Conservation (phyloP, 495 filamentous ascomycete species). For the Lasiosphaeris hirsuta region DNA sequence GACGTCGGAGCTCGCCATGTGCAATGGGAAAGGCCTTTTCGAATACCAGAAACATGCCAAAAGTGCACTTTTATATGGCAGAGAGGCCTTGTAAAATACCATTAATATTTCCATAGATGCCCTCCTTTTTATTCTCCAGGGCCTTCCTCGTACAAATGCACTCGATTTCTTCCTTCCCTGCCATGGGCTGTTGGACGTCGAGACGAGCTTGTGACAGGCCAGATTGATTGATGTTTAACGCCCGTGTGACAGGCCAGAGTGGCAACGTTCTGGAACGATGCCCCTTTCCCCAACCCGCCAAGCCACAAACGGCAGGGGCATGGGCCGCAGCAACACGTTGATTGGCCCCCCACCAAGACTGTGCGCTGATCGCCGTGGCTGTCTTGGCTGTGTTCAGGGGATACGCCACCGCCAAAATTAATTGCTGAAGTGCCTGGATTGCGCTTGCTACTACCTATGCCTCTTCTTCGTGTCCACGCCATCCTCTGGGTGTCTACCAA, state of each 20-base stretch:
- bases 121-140: too few relatives aligned
- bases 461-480: not conserved
- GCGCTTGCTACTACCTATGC: too few relatives aligned
- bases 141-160: too few relatives aligned
- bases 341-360: not conserved
- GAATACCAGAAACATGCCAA: too few relatives aligned
- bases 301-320: not conserved
- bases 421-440: not conserved
- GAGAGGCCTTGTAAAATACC: too few relatives aligned
- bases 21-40: too few relatives aligned
- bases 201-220: too few relatives aligned
- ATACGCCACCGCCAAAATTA: not conserved
- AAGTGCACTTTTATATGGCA: too few relatives aligned
- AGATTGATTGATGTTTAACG: not conserved
- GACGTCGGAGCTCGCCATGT: too few relatives aligned
- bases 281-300: slow-evolving; percentile 1
- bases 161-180: too few relatives aligned
- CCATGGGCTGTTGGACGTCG: too few relatives aligned
- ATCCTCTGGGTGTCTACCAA: not conserved
- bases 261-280: slow-evolving; percentile 18
- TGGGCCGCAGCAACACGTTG: not conserved
- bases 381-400: not conserved
- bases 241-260: slow-evolving; percentile 21
- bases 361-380: not conserved
- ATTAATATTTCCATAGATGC: too few relatives aligned